Evolutionary conservation across 345 rosid species (phyloP), one percentile per base, ranked within the genome.

Genomic region (Euphorbia tirucalli): DNA sequence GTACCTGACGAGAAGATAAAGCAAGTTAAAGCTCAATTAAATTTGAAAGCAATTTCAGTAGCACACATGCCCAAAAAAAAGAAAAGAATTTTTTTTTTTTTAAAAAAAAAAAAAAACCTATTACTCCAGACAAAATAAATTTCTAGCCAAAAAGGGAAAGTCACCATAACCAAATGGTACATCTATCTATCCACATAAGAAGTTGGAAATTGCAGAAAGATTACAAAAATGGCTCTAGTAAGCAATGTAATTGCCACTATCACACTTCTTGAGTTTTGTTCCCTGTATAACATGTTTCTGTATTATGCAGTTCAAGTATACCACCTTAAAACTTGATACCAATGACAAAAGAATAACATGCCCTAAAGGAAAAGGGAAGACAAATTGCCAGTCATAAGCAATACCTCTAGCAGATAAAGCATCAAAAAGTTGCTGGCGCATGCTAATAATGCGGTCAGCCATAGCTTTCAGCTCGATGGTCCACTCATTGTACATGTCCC

Each of bases 401-500:
- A 48, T 75, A 83, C 89, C 89, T 84, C 69, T 82, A 60, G 78
- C 79, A 61, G 52, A 66, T 69, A 86, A 57, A 28, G 84, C 85
- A 59, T 73, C 74, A 66, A 71, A 79, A n/a, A 86, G 76, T 68
- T 78, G 73, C 22, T 64, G 70, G 46, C 87, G 87, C 82, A 79
- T 72, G 77, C 61, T 69, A 39, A 80, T 74, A 30, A 86, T 67
- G 28, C 87, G 83, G 70, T 70, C 76, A n/a, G 78, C 73, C 89
- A 86, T 82, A 67, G 63, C 68, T 73, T 77, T 84, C 79, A 86
- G 52, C 78, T 86, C 89, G 41, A 72, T 27, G 49, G 77, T 79
- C 87, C 86, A 86, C 60, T 82, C 83, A 65, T 72, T 69, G 48
- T 70, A 82, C 81, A 84, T 31, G 37, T 78, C 80, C 66, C 87